Percentiles rank a stretch among this genome's conserved stretches.
Conservation (phyloP, 129 eudicot species). For the Tagetes erecta region DNA sequence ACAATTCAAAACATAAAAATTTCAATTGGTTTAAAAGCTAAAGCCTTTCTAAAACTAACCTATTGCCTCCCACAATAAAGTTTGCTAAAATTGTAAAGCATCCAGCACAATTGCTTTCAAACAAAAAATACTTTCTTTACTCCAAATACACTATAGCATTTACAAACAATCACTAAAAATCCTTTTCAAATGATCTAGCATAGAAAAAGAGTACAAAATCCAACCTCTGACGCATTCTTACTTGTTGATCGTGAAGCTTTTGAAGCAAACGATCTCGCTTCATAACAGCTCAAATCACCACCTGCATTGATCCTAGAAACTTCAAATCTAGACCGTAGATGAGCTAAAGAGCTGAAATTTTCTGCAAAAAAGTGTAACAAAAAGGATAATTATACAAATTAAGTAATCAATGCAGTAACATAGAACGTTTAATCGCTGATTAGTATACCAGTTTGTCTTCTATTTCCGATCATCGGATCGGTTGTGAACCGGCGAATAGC, state of each 20-base stretch:
- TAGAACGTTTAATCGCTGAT: not conserved
- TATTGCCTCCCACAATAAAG: not conserved
- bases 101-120: not conserved
- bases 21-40: not conserved
- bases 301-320: constrained; percentile 31
- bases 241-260: constrained; percentile 47
- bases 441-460: constrained; percentile 27
- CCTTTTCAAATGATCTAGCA: not conserved
- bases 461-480: not conserved
- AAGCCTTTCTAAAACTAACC: not conserved
- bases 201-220: constrained; percentile 16
- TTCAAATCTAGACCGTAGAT: constrained; percentile 42
- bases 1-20: not conserved
- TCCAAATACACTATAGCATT: not conserved
- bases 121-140: not conserved
- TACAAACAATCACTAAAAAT: not conserved
- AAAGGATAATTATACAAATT: not conserved
- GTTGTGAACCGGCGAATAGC: constrained; percentile 26
- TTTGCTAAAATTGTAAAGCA: not conserved
- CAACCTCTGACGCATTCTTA: constrained; percentile 62
- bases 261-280: constrained; percentile 64
- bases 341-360: constrained; percentile 26
- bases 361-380: constrained; percentile 36
- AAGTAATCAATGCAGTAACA: not conserved
- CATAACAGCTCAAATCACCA: constrained; percentile 10